These are phyloP conservation scores for Abrus precatorius DNA, from an alignment of 306 rosid species.

Conservation along the genomic window DNA sequence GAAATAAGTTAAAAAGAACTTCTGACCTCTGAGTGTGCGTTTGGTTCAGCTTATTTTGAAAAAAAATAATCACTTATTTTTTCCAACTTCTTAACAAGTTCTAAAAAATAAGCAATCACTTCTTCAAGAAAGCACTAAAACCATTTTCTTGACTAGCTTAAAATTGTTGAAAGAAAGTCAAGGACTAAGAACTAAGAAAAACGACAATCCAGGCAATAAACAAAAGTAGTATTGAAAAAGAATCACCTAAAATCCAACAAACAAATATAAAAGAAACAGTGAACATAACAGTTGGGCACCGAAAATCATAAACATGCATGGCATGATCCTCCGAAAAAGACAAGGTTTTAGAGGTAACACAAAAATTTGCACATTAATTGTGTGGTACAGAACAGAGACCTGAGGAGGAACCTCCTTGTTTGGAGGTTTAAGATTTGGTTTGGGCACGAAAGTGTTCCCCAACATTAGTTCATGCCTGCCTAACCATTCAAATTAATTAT, in stretches of 20 bases:
- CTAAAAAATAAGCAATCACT: too few relatives aligned
- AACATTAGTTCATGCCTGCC: conserved; percentile 82
- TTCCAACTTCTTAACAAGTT: too few relatives aligned
- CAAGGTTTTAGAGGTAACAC: background rate
- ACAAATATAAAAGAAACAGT: background rate
- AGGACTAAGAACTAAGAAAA: background rate
- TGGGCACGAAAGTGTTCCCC: conserved; percentile 79
- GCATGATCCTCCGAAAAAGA: background rate
- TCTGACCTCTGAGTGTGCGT: too few relatives aligned
- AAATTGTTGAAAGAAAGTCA: background rate
- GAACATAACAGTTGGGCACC: background rate
- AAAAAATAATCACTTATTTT: too few relatives aligned
- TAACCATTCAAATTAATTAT: conserved; percentile 43
- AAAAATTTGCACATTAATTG: background rate
- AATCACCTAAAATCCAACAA: background rate
- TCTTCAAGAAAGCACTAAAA: background rate
- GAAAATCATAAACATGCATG: background rate
- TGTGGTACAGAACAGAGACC: conserved; percentile 53
- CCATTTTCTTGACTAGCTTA: background rate
- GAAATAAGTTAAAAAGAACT: too few relatives aligned
- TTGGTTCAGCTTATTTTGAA: too few relatives aligned
- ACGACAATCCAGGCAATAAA: background rate
- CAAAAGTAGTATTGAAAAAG: background rate
- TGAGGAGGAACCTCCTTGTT: conserved; percentile 81
- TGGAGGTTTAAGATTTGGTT: conserved; percentile 70